These are phyloP conservation scores for Tubosaeta sp. DNA, from an alignment of 768 basidiomycete genomes.

Conservation along the genomic window DNA sequence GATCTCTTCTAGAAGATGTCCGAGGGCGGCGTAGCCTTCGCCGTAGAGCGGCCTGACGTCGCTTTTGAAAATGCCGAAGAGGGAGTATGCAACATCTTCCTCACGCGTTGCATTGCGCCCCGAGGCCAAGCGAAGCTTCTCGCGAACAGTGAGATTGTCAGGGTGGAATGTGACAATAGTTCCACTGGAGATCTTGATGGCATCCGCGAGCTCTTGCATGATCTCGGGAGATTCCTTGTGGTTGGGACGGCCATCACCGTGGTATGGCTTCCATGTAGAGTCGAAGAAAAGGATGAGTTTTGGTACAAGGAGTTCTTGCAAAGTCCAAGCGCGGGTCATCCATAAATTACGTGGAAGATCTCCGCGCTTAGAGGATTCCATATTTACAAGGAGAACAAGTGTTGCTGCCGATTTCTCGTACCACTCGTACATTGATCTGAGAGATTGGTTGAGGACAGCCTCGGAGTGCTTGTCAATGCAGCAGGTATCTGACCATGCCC, in stretches of 20 bases:
- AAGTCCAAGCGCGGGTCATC: constrained; percentile 16
- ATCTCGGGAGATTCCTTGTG: constrained; percentile 12
- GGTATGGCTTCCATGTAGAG: constrained; percentile 9
- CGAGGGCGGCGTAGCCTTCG: constrained; percentile 5
- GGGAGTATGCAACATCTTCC: constrained; percentile 8
- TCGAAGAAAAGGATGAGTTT: constrained; percentile 10
- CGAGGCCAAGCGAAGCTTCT: constrained; percentile 13
- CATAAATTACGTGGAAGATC: background rate
- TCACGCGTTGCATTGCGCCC: constrained; percentile 4
- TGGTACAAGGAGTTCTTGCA: constrained; percentile 13
- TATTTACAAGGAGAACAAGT: background rate
- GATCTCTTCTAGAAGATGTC: constrained; percentile 12
- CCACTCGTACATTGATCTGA: constrained; percentile 13
- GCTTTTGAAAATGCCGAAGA: constrained; percentile 11
- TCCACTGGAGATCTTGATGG: constrained; percentile 1
- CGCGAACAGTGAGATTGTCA: constrained; percentile 1
- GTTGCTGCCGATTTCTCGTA: constrained; percentile 7
- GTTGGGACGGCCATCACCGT: background rate
- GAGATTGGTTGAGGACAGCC: constrained; percentile 4
- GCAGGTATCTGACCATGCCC: constrained; percentile 13
- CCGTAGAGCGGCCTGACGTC: constrained; percentile 7
- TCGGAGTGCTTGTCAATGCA: constrained; percentile 7
- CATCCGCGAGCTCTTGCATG: constrained; percentile 5
- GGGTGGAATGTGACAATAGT: constrained; percentile 6
- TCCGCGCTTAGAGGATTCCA: background rate